Evolutionary conservation across 2,329 filamentous ascomycete genomes (phyloP).

Genomic region (Sarocladium kiliense): DNA sequence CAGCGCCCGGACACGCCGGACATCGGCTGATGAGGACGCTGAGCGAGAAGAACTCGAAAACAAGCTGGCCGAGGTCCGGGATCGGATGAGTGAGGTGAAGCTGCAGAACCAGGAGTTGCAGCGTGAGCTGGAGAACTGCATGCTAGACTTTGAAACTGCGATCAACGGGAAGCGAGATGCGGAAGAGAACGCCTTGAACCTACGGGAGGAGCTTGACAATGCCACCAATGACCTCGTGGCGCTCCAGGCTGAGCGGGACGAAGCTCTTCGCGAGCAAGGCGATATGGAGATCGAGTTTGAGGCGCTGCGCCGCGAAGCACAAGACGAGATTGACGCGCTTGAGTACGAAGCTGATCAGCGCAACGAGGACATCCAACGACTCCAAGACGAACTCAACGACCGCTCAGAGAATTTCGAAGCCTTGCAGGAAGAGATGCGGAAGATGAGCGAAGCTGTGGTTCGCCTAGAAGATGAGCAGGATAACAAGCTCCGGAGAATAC

Average conservation of each 20-base stretch:
- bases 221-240: constrained; percentile 74
- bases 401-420: constrained; percentile 83
- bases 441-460: constrained; percentile 80
- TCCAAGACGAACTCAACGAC: constrained; percentile 68
- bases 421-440: constrained; percentile 90
- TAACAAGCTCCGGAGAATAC: constrained; percentile 70
- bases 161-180: constrained; percentile 58
- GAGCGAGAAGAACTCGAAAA: constrained; percentile 85
- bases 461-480: constrained; percentile 86
- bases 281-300: constrained; percentile 58
- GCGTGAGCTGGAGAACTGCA: constrained; percentile 72
- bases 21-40: constrained; percentile 58
- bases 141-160: constrained; percentile 73
- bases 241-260: constrained; percentile 79
- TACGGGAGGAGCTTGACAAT: constrained; percentile 77
- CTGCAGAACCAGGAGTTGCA: constrained; percentile 87
- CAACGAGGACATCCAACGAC: constrained; percentile 62
- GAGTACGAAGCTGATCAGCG: constrained; percentile 70
- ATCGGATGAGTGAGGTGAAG: constrained; percentile 80
- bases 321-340: constrained; percentile 61
- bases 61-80: constrained; percentile 75
- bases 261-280: constrained; percentile 64
- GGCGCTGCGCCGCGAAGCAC: constrained; percentile 55
- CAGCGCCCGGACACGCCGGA: constrained; percentile 63
- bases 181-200: constrained; percentile 51